A percentile compares a stretch with the other conserved stretches of the same genome.
These are phyloP conservation scores for Glomus cerebriforme DNA, from an alignment of 192 early-diverging fungal species.

Conservation along the genomic window DNA sequence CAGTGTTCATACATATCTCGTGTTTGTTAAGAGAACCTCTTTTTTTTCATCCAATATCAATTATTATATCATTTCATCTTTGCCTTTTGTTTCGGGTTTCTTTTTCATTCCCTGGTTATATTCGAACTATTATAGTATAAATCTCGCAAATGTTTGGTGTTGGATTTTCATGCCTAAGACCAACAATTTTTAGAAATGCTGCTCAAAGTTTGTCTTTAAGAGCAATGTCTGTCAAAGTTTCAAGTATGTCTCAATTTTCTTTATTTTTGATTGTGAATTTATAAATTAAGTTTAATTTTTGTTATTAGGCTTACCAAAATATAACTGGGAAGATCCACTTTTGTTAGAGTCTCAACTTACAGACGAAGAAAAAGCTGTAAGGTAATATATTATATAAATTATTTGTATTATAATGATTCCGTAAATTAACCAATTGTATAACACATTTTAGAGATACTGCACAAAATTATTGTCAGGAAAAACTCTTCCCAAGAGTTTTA, in stretches of 20 bases:
- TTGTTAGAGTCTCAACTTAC: slow-evolving; percentile 83
- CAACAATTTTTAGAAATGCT: neutral
- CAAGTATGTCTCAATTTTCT: neutral
- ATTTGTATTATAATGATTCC: neutral
- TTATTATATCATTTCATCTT: too few relatives aligned
- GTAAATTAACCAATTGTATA: neutral
- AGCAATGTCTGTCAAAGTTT: neutral
- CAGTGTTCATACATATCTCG: too few relatives aligned
- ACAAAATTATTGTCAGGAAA: slow-evolving; percentile 83
- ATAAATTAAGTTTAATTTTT: neutral
- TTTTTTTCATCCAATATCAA: too few relatives aligned
- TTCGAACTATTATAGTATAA: too few relatives aligned
- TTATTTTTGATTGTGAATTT: neutral
- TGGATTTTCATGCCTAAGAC: neutral
- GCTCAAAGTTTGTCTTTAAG: neutral
- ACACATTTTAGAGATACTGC: slow-evolving; percentile 74
- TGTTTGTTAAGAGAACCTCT: too few relatives aligned
- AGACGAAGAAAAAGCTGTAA: slow-evolving; percentile 81
- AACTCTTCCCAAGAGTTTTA: slow-evolving; percentile 82
- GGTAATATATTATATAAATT: slow-evolving; percentile 37
- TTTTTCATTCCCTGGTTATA: too few relatives aligned
- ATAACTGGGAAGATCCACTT: slow-evolving; percentile 84
- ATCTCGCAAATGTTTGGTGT: neutral
- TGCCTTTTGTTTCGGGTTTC: too few relatives aligned
- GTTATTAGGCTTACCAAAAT: slow-evolving; percentile 48